These are phyloP conservation scores for Venustampulla echinocandica DNA, from an alignment of 495 filamentous ascomycete species.

Conservation along the genomic window DNA sequence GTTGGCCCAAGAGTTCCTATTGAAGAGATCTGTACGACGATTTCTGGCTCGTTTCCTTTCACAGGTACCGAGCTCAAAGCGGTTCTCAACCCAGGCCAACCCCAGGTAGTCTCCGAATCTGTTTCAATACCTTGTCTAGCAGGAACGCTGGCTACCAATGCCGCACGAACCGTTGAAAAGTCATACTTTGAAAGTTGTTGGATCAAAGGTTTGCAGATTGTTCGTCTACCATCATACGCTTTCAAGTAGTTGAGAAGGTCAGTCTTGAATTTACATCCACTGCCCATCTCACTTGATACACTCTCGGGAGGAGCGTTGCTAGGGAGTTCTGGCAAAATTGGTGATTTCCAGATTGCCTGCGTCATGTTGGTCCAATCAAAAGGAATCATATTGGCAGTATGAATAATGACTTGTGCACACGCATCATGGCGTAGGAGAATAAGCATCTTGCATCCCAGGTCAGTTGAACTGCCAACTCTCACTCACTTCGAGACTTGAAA, in stretches of 20 bases:
- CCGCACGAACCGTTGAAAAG: constrained; percentile 61
- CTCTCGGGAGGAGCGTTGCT: background rate
- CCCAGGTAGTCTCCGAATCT: constrained; percentile 49
- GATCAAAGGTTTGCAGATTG: constrained; percentile 40
- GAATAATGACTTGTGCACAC: constrained; percentile 70
- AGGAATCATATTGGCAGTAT: constrained; percentile 83
- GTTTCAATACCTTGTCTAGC: constrained; percentile 48
- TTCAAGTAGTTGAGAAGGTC: constrained; percentile 67
- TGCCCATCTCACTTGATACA: constrained; percentile 34
- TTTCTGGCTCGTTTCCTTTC: constrained; percentile 35
- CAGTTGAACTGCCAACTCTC: background rate
- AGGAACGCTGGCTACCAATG: constrained; percentile 69
- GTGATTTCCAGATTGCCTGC: constrained; percentile 77
- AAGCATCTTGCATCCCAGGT: constrained; percentile 55
- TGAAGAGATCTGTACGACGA: constrained; percentile 73
- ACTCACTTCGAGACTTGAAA: background rate
- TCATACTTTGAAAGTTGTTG: constrained; percentile 54
- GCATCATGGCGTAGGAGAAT: constrained; percentile 70
- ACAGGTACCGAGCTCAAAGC: constrained; percentile 47
- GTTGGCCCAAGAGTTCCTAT: constrained; percentile 70
- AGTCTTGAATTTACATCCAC: constrained; percentile 62
- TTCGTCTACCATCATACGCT: constrained; percentile 53
- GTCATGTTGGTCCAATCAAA: constrained; percentile 84
- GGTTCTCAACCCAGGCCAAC: constrained; percentile 61
- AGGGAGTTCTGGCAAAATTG: constrained; percentile 47